Percentiles rank a stretch among this genome's conserved stretches.
Evolutionary conservation across 2,329 filamentous ascomycete genomes (phyloP).

Genomic region (Cordyceps militaris): DNA sequence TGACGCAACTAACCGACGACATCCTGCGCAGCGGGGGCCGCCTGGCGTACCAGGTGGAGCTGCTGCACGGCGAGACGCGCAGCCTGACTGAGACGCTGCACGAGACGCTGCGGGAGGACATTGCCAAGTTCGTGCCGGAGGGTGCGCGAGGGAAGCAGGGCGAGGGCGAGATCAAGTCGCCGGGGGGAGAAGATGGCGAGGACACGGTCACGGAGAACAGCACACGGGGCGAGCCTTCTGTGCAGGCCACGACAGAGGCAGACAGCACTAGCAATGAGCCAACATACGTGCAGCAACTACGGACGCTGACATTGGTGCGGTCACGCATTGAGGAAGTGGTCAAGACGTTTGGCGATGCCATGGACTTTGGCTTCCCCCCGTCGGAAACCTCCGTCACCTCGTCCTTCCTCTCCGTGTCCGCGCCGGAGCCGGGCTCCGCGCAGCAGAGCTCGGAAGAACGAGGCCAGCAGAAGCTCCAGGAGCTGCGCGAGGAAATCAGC

Average conservation of each 20-base stretch:
- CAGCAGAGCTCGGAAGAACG: slow-evolving; percentile 73
- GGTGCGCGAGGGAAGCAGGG: slow-evolving; percentile 28
- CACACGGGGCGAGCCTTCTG: slow-evolving; percentile 1
- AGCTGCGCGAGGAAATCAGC: slow-evolving; percentile 64
- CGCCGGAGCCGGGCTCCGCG: slow-evolving; percentile 61
- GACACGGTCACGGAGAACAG: slow-evolving; percentile 14
- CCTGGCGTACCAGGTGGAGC: slow-evolving; percentile 89
- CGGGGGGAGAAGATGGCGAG: slow-evolving; percentile 17
- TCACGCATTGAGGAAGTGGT: slow-evolving; percentile 82
- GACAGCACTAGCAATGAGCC: slow-evolving; percentile 40
- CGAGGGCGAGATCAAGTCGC: slow-evolving; percentile 14
- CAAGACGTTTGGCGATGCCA: slow-evolving; percentile 85
- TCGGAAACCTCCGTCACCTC: slow-evolving; percentile 78
- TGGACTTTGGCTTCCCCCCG: slow-evolving; percentile 89
- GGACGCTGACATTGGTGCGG: slow-evolving; percentile 75
- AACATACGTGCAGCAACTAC: slow-evolving; percentile 67
- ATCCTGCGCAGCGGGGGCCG: slow-evolving; percentile 84
- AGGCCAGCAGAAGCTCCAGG: slow-evolving; percentile 70
- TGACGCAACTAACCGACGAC: slow-evolving; percentile 90
- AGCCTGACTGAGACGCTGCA: slow-evolving; percentile 72
- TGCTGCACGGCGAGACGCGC: slow-evolving; percentile 80
- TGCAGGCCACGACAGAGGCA: background rate
- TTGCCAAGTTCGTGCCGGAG: slow-evolving; percentile 62
- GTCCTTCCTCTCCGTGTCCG: slow-evolving; percentile 84
- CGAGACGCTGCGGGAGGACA: slow-evolving; percentile 64